These are phyloP conservation scores for Gonapodya prolifera DNA, from an alignment of 192 early-diverging fungal genomes.

Conservation along the genomic window DNA sequence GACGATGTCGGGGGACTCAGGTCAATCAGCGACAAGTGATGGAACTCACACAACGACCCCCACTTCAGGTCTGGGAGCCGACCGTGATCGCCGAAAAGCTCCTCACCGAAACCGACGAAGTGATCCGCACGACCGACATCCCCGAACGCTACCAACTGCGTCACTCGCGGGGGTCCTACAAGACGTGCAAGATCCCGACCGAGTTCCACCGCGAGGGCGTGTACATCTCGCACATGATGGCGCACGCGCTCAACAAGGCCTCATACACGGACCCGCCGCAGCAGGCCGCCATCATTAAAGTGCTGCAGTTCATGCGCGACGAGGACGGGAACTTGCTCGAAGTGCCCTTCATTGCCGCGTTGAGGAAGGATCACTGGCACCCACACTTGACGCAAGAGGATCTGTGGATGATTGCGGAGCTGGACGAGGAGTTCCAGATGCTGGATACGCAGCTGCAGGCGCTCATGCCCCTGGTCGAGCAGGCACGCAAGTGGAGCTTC, in stretches of 20 bases:
- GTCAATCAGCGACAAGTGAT: conserved; percentile 27
- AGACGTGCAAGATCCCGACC: too few relatives aligned
- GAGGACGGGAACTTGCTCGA: conserved; percentile 59
- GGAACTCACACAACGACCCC: conserved; percentile 23
- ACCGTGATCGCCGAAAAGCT: conserved; percentile 72
- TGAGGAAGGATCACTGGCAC: conserved; percentile 66
- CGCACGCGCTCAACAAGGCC: conserved; percentile 17
- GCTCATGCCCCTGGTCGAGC: not conserved
- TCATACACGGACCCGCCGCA: conserved; percentile 32
- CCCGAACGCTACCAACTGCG: conserved; percentile 91
- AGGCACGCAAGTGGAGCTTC: conserved; percentile 44
- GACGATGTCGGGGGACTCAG: not conserved
- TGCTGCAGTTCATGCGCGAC: conserved; percentile 55
- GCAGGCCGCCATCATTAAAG: conserved; percentile 24
- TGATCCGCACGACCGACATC: conserved; percentile 72
- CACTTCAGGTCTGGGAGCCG: conserved; percentile 57
- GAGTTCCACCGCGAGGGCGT: too few relatives aligned
- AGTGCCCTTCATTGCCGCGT: conserved; percentile 79
- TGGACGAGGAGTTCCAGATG: conserved; percentile 5
- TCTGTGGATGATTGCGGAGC: conserved; percentile 7
- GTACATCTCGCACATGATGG: too few relatives aligned
- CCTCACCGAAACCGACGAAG: conserved; percentile 86
- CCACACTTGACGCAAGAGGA: conserved; percentile 27
- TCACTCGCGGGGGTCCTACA: too few relatives aligned
- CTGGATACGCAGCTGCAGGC: not conserved